Base-by-base conservation (phyloP, 305 asterid genomes). In the Fraxinus paxiana region DNA sequence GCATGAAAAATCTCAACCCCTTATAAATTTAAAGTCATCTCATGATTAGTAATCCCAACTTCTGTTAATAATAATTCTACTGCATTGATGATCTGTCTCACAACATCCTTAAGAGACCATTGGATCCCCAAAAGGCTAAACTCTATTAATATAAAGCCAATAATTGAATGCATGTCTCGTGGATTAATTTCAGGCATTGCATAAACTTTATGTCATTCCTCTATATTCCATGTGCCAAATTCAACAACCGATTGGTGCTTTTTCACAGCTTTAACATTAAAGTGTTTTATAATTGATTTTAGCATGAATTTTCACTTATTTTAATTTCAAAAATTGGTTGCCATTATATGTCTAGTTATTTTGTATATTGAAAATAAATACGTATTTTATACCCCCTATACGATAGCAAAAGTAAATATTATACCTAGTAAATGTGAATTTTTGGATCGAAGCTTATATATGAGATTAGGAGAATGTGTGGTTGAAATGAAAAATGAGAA, bases 161-260 rank as follows among this genome's bases (percentile, higher is more conserved):
- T 79, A 31, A 63, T 82, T 82, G 82, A 75, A 82, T 70, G 67
- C 31, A 22, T 76, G 79, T 77, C 51, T 72, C 26, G 70, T 33
- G 76, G 69, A 26, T 1, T 26, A 26, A 82, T 74, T 48, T 48
- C 20, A 48, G 59, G 81, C 84, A 85, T 48, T 74, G 88, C 77
- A 41, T 73, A 77, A 54, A 59, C 51, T 75, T 70, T 69, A 72
- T 75, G 77, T 78, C 83, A 83, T 59, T 43, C 59, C 63, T 24
- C 6, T 17, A 13, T 59, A 51, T 72, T 31, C 41, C 46, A 77
- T 56, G 61, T 46, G 51, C 9, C 73, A 83, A 80, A 28, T 67
- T 77, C 71, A 20, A 51, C 79, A 15, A 33, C 70, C 8, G 2
- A 83, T 82, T 81, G 84, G 82, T 86, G 88, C 85, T 20, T 63